Base-by-base conservation (phyloP, 768 basidiomycete genomes). In the Hygrophoropsis aurantiaca region DNA sequence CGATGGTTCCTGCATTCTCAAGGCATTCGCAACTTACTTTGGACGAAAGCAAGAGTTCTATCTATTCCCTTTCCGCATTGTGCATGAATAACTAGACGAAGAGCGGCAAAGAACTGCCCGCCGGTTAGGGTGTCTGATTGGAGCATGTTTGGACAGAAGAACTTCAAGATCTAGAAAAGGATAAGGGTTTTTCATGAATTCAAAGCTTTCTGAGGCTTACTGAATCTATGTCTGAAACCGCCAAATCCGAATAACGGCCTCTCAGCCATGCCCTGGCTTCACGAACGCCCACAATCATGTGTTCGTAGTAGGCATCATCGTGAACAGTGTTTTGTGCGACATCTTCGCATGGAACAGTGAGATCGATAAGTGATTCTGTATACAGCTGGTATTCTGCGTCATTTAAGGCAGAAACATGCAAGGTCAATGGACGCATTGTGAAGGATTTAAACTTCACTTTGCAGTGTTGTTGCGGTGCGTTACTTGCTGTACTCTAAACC, bases 241-340 rank as follows among this genome's bases (percentile, higher is more conserved):
- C 60, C 5, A 90, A 59, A 52, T 75, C 69, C 5, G 78, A 67
- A 57, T 86, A 90, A 49, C 86, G 71, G 11, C 89, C 88, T 19
- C 85, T 68, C 41, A 90, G 65, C 87, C 87, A 90, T 4, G 84
- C 87, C 32, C 87, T 71, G 9, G 74, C 82, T 59, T 90, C 88
- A 24, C 87, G 77, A 3, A 71, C 75, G 33, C 83, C 77, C 10
- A 89, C 68, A 4, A 62, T 53, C 43, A 79, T 72, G 15, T 65
- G 60, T 49, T 85, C 84, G 55, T 79, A 84, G 56, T 76, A 74
- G 1, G 62, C 66, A 62, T 82, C 80, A 48, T 74, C 65, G 40
- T 64, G 61, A 42, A 40, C 27, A 26, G 23, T 32, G 43, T 32
- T 51, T 23, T 61, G 54, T n/a, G 65, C 50, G 26, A 60, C 54